Conservation (phyloP, 2,329 filamentous ascomycete genomes). For the Neofusicoccum sp. region DNA sequence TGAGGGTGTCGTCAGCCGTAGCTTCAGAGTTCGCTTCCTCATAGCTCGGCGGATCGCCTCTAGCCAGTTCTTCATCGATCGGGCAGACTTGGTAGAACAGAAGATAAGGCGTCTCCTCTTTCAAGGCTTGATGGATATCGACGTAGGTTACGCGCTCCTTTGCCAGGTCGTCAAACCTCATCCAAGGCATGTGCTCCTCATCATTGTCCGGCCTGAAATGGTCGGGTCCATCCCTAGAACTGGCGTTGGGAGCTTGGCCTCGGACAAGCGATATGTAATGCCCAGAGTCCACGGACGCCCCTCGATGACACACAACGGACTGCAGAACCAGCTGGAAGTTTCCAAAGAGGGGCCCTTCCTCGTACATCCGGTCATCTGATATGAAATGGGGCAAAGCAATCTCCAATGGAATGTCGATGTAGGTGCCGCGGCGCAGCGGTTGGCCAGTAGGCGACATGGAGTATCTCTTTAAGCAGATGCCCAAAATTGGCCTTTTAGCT, state of each 20-base stretch:
- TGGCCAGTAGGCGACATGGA: slow-evolving; percentile 67
- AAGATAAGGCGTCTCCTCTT: slow-evolving; percentile 87
- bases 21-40: slow-evolving; percentile 35
- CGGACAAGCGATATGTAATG: slow-evolving; percentile 88
- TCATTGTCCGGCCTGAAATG: slow-evolving; percentile 28
- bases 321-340: slow-evolving; percentile 93
- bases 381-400: slow-evolving; percentile 85
- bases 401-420: slow-evolving; percentile 87
- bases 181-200: slow-evolving; percentile 60
- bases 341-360: slow-evolving; percentile 68
- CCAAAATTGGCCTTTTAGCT: slow-evolving; percentile 76
- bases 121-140: slow-evolving; percentile 73
- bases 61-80: slow-evolving; percentile 65
- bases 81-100: slow-evolving; percentile 94
- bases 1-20: neutral
- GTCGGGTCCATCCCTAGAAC: slow-evolving; percentile 51
- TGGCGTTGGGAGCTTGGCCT: slow-evolving; percentile 57
- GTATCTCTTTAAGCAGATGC: slow-evolving; percentile 91
- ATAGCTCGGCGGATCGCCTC: slow-evolving; percentile 40
- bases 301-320: slow-evolving; percentile 88
- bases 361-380: slow-evolving; percentile 68
- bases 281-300: slow-evolving; percentile 78
- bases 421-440: slow-evolving; percentile 72
- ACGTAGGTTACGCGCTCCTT: slow-evolving; percentile 70
- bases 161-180: slow-evolving; percentile 87